Percentiles rank a stretch among this genome's conserved stretches.
Evolutionary conservation across 768 basidiomycete genomes (phyloP).

Genomic region (Mycena polygramma): DNA sequence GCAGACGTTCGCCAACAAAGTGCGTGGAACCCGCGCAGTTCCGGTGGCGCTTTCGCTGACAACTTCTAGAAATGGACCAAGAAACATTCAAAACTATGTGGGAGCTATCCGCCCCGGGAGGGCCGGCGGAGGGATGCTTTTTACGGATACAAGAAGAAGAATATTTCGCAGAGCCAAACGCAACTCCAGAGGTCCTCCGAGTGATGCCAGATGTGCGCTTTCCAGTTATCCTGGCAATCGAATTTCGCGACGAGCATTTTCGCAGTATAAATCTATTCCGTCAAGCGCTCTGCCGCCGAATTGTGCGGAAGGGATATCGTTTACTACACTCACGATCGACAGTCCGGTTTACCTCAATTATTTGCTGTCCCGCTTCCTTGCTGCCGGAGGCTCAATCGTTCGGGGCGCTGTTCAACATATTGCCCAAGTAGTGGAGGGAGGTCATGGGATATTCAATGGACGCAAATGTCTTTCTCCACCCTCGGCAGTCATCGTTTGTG

Average conservation of each 20-base stretch:
- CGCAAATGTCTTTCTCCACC: slow-evolving; percentile 46
- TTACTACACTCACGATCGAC: slow-evolving; percentile 80
- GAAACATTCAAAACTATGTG: slow-evolving; percentile 85
- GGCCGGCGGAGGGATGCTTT: slow-evolving; percentile 71
- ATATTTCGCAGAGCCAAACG: slow-evolving; percentile 60
- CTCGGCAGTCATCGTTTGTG: slow-evolving; percentile 77
- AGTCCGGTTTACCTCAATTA: slow-evolving; percentile 78
- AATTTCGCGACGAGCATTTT: slow-evolving; percentile 18
- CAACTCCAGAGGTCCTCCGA: slow-evolving; percentile 58
- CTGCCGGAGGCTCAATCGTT: slow-evolving; percentile 70
- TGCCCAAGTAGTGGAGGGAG: slow-evolving; percentile 76
- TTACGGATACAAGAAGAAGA: slow-evolving; percentile 74
- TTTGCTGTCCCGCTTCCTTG: slow-evolving; percentile 73
- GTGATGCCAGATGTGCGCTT: slow-evolving; percentile 66
- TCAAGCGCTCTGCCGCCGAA: slow-evolving; percentile 50
- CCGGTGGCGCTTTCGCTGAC: not conserved
- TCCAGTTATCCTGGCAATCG: slow-evolving; percentile 36
- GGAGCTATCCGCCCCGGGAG: slow-evolving; percentile 73
- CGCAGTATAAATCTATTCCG: slow-evolving; percentile 54
- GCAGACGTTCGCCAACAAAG: slow-evolving; percentile 68
- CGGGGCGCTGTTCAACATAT: slow-evolving; percentile 78
- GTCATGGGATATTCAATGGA: slow-evolving; percentile 54
- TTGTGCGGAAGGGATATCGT: slow-evolving; percentile 63
- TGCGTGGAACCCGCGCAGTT: slow-evolving; percentile 43
- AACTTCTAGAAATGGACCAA: slow-evolving; percentile 69